Conservation (phyloP, 2,329 filamentous ascomycete genomes). For the Colletotrichum sp. region DNA sequence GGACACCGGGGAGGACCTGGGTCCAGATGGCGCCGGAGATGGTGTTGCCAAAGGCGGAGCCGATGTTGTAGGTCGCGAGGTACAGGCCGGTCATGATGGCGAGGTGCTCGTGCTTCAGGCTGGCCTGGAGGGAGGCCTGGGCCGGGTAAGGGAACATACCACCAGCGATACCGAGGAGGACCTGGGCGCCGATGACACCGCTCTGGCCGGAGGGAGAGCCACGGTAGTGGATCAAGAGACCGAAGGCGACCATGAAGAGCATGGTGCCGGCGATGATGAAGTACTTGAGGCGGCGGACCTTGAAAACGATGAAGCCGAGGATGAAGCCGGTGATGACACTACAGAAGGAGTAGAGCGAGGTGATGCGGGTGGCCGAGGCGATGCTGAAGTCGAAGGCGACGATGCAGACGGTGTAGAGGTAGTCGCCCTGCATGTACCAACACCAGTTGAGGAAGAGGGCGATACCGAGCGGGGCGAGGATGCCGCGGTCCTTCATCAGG, state of each 20-base stretch:
- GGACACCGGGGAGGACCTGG: slow-evolving; percentile 55
- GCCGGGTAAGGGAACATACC: slow-evolving; percentile 64
- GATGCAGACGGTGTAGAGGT: slow-evolving; percentile 66
- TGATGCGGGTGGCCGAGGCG: slow-evolving; percentile 61
- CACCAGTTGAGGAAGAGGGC: slow-evolving; percentile 60
- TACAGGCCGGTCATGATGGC: slow-evolving; percentile 69
- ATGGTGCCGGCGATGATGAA: slow-evolving; percentile 66
- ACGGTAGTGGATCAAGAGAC: slow-evolving; percentile 68
- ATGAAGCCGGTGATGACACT: slow-evolving; percentile 64
- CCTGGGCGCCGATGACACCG: slow-evolving; percentile 67
- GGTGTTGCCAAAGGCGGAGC: slow-evolving; percentile 63
- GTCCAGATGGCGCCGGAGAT: slow-evolving; percentile 69
- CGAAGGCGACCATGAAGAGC: slow-evolving; percentile 70
- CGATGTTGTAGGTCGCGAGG: slow-evolving; percentile 67
- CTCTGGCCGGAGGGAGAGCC: slow-evolving; percentile 54
- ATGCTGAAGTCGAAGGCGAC: slow-evolving; percentile 66
- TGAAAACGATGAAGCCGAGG: slow-evolving; percentile 62
- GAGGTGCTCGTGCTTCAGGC: slow-evolving; percentile 55
- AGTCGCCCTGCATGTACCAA: slow-evolving; percentile 70
- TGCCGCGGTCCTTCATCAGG: slow-evolving; percentile 66
- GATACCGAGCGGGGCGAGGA: slow-evolving; percentile 68
- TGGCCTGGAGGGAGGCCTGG: slow-evolving; percentile 49
- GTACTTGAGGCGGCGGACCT: slow-evolving; percentile 64
- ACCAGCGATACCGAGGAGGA: slow-evolving; percentile 67
- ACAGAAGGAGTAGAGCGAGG: slow-evolving; percentile 61